phyloP scores from a whole-genome alignment of 106 monocot genomes.

The Dioscorea zingiberensis region DNA sequence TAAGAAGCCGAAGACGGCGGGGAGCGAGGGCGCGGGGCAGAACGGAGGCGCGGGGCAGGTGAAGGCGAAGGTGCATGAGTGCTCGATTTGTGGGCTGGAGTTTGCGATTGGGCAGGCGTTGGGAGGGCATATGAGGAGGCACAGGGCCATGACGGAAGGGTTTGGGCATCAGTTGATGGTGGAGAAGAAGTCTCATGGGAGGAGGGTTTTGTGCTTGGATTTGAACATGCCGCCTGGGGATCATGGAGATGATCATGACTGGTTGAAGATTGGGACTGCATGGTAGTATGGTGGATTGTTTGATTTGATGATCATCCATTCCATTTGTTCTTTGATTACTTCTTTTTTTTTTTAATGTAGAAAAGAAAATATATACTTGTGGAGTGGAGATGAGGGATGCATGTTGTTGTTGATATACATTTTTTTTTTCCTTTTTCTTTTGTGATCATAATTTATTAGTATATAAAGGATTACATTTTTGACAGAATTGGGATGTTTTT shows the following conservation, averaged over 20 bases:
- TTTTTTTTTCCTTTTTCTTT: neutral
- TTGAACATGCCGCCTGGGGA: conserved; percentile 6
- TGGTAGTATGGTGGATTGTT: neutral
- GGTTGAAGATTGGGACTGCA: neutral
- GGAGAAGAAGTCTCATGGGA: neutral
- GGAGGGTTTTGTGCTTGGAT: conserved; percentile 6
- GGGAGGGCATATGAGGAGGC: conserved; percentile 15
- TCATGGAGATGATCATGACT: neutral
- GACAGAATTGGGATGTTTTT: too few relatives aligned
- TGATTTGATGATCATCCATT: neutral
- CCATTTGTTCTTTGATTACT: neutral
- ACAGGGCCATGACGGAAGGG: neutral
- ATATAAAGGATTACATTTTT: too few relatives aligned
- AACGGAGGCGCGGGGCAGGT: neutral
- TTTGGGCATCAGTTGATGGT: neutral
- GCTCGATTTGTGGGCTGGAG: conserved; percentile 11
- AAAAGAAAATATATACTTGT: too few relatives aligned
- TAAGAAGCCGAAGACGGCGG: conserved; percentile 30
- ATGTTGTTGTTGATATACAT: neutral
- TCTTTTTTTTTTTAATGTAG: neutral
- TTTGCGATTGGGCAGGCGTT: conserved; percentile 13
- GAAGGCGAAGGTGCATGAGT: conserved; percentile 13
- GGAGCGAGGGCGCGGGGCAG: too few relatives aligned
- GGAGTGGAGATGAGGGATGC: too few relatives aligned
- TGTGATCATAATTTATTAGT: too few relatives aligned